Conservation (phyloP, 1,284 basidiomycete species). For the Puccinia horiana region DNA sequence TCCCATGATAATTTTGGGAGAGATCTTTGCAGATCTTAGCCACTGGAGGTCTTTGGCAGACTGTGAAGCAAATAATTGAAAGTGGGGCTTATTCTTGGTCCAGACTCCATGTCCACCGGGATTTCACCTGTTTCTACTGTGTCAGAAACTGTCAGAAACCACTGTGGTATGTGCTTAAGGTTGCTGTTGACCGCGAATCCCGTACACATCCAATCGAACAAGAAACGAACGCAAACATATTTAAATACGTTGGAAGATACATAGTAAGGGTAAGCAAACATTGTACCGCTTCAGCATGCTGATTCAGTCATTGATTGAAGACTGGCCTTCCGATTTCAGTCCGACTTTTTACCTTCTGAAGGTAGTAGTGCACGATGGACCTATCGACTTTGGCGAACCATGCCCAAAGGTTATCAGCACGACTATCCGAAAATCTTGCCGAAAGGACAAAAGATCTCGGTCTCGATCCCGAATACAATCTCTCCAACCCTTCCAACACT, state of each 20-base stretch:
- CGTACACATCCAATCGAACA: background rate
- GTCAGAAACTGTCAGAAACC: too few species aligned
- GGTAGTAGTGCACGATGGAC: constrained; percentile 26
- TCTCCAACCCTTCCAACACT: constrained; percentile 27
- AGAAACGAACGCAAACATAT: background rate
- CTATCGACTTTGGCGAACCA: constrained; percentile 42
- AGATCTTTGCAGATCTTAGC: too few species aligned
- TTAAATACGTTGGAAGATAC: background rate
- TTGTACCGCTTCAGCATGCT: background rate
- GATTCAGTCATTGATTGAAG: background rate
- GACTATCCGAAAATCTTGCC: constrained; percentile 42
- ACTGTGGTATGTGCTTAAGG: too few species aligned
- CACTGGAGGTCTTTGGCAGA: too few species aligned
- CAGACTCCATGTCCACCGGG: too few species aligned
- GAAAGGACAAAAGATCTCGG: constrained; percentile 47
- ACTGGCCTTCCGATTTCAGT: background rate
- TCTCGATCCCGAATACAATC: constrained; percentile 44
- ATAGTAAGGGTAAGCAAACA: background rate
- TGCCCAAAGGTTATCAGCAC: constrained; percentile 46
- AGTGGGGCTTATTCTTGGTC: too few species aligned
- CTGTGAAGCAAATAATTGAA: too few species aligned
- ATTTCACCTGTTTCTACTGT: too few species aligned
- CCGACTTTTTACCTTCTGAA: background rate
- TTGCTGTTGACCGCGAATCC: background rate
- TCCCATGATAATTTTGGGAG: too few species aligned